A percentile compares a stretch with the other conserved stretches of the same genome.
phyloP scores from a whole-genome alignment of 169 alveolate species.

The Babesia gibsoni region DNA sequence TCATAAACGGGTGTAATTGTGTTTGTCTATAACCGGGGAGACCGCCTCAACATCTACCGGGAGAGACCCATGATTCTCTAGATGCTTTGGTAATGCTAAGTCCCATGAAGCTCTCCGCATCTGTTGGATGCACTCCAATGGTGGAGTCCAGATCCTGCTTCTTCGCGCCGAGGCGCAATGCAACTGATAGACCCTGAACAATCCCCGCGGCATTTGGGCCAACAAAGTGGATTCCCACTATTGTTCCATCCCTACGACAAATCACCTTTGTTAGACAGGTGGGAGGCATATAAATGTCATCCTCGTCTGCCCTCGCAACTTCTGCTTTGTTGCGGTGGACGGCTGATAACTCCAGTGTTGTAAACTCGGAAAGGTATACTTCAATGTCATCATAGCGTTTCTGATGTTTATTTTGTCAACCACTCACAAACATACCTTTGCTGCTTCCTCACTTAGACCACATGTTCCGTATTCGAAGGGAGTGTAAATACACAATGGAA shows the following conservation, averaged over 20 bases:
- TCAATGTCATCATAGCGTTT: conserved; percentile 78
- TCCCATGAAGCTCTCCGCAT: conserved; percentile 89
- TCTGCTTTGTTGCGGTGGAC: conserved; percentile 64
- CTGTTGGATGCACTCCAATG: conserved; percentile 97
- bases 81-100: conserved; percentile 81
- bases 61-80: conserved; percentile 83
- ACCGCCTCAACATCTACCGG: conserved; percentile 96
- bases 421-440: conserved; percentile 62
- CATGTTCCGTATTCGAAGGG: conserved; percentile 95
- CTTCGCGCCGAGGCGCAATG: conserved; percentile 91
- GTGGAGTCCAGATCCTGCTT: conserved; percentile 84
- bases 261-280: conserved; percentile 90
- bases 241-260: conserved; percentile 86
- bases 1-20: no score
- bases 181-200: conserved; percentile 95
- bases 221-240: conserved; percentile 95
- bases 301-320: conserved; percentile 65
- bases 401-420: no score
- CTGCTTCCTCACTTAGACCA: conserved; percentile 95
- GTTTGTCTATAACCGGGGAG: conserved; percentile 89
- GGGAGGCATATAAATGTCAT: conserved; percentile 78
- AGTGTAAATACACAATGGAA: conserved; percentile 97
- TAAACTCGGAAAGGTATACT: conserved; percentile 88
- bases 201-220: conserved; percentile 99
- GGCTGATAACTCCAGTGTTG: conserved; percentile 83